These are phyloP conservation scores for Umbelopsis sp. DNA, from an alignment of 192 early-diverging fungal genomes.

Conservation along the genomic window DNA sequence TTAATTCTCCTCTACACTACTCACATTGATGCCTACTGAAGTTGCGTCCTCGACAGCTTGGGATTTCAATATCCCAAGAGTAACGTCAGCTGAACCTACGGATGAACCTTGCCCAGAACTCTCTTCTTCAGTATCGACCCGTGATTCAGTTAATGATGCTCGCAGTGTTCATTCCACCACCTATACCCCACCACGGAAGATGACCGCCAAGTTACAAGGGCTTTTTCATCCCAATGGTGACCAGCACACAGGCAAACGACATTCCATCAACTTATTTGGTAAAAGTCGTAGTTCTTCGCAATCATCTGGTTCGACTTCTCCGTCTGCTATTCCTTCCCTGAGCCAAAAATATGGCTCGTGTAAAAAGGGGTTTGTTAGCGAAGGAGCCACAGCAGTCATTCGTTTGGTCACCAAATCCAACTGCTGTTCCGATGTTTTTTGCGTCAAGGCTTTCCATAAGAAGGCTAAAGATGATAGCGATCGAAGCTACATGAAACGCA, in stretches of 20 bases:
- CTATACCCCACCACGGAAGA: slow-evolving; percentile 11
- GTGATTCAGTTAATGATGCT: background rate
- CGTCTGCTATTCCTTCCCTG: background rate
- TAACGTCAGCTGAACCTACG: background rate
- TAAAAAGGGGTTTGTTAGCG: slow-evolving; percentile 25
- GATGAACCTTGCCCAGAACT: slow-evolving; percentile 20
- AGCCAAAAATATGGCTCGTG: slow-evolving; percentile 15
- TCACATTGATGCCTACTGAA: background rate
- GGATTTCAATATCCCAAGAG: background rate
- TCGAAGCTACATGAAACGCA: slow-evolving; percentile 91
- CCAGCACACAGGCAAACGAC: background rate
- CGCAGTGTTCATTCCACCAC: background rate
- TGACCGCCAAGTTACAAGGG: background rate
- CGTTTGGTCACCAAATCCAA: slow-evolving; percentile 1
- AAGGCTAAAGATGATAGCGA: slow-evolving; percentile 80
- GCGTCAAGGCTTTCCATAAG: slow-evolving; percentile 35
- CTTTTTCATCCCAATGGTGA: background rate
- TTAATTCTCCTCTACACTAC: background rate
- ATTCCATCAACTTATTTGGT: background rate
- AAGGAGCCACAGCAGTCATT: slow-evolving; percentile 22
- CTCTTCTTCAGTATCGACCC: slow-evolving; percentile 23
- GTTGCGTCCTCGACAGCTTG: background rate
- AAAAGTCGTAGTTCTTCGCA: background rate
- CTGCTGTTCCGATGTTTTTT: slow-evolving; percentile 2
- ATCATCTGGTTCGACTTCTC: background rate